Conservation (phyloP, 148 eudicot genomes). For the Nepenthes mirabilis region DNA sequence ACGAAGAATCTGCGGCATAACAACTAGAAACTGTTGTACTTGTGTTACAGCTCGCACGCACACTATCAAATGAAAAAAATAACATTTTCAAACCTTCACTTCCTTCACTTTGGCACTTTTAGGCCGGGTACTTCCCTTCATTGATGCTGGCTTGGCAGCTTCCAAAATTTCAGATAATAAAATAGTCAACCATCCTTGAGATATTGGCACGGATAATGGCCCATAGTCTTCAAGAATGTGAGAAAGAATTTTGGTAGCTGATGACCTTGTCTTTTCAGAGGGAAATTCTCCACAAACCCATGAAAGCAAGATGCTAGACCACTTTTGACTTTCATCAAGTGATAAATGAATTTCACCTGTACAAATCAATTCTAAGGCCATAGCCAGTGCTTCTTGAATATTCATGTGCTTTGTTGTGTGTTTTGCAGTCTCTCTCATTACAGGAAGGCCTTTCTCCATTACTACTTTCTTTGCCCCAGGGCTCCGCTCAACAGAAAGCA, state of each 20-base stretch:
- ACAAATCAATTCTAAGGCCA: constrained; percentile 66
- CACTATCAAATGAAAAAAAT: neutral
- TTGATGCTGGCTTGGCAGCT: constrained; percentile 33
- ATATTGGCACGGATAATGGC: constrained; percentile 68
- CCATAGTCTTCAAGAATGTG: constrained; percentile 84
- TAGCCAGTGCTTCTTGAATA: constrained; percentile 85
- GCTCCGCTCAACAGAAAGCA: constrained; percentile 76
- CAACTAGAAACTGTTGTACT: neutral
- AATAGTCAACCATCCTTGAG: constrained; percentile 91
- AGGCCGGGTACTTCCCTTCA: constrained; percentile 50
- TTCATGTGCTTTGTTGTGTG: constrained; percentile 46
- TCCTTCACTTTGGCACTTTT: constrained; percentile 81
- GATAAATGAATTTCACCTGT: constrained; percentile 57
- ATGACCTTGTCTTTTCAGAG: constrained; percentile 50
- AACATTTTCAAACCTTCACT: constrained; percentile 60
- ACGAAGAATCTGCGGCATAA: neutral
- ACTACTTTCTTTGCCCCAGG: constrained; percentile 53
- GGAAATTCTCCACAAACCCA: constrained; percentile 70
- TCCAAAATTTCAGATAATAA: constrained; percentile 57
- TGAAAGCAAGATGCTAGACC: constrained; percentile 73
- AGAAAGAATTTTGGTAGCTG: constrained; percentile 66
- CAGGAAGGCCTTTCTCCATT: constrained; percentile 72
- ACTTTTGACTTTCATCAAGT: constrained; percentile 87
- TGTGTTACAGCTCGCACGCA: neutral
- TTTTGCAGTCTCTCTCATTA: constrained; percentile 83